Conservation (phyloP, 352 stramenopile genomes). For the Thalassiosira sp. region DNA sequence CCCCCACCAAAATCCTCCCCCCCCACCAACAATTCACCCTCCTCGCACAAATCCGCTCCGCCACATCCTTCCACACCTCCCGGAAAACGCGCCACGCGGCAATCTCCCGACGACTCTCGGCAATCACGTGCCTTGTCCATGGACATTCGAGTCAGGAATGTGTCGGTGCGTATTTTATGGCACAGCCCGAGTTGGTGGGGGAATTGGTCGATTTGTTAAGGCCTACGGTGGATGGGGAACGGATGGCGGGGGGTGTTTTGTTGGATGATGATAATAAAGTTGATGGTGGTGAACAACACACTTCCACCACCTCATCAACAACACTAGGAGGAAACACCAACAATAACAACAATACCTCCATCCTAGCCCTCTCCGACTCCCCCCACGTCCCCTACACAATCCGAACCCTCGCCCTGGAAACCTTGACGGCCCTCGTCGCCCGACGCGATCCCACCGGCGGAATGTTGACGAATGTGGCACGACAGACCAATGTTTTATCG, state of each 20-base stretch:
- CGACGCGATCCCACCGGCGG: slow-evolving; percentile 58
- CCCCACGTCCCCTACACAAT: slow-evolving; percentile 66
- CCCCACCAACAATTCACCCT: slow-evolving; percentile 65
- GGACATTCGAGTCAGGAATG: slow-evolving; percentile 67
- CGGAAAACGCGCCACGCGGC: slow-evolving; percentile 41
- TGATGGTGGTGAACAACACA: neutral
- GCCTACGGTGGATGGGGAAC: slow-evolving; percentile 59
- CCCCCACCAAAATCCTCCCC: slow-evolving; percentile 21
- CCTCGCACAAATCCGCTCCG: slow-evolving; percentile 69
- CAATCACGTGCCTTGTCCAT: slow-evolving; percentile 70
- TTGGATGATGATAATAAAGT: neutral
- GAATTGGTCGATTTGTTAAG: slow-evolving; percentile 81
- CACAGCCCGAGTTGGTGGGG: slow-evolving; percentile 79
- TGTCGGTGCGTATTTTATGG: slow-evolving; percentile 74
- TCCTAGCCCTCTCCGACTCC: slow-evolving; percentile 57
- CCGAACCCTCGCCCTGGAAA: slow-evolving; percentile 68
- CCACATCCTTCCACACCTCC: slow-evolving; percentile 65
- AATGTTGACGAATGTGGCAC: slow-evolving; percentile 57
- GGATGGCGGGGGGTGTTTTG: slow-evolving; percentile 23
- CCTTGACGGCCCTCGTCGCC: slow-evolving; percentile 75
- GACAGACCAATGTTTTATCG: slow-evolving; percentile 74
- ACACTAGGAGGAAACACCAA: neutral
- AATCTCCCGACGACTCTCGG: slow-evolving; percentile 61
- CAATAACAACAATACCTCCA: slow-evolving; percentile 9
- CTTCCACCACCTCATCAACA: neutral